Base-by-base conservation (phyloP, 1,284 basidiomycete genomes). In the Cystobasidiaceae sp. region DNA sequence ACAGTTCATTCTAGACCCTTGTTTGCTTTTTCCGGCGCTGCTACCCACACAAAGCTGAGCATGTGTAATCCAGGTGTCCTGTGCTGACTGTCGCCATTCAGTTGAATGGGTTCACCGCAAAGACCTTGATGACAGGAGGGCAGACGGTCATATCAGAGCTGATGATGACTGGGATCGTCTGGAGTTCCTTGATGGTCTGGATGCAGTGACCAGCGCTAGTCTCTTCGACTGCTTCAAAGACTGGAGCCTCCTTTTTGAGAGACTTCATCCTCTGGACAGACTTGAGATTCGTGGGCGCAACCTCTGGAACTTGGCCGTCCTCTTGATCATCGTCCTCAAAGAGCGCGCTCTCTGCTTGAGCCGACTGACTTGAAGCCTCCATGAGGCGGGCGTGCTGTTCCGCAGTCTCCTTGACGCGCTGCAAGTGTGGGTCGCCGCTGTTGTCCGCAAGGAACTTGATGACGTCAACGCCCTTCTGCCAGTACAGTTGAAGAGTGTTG, bases 391-490 rank as follows among this genome's bases (percentile, higher is more conserved):
- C 88, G 71, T 94, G 80, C 74, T 94, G 90, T 74, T 92, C 89
- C 73, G 94, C 92, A 9, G 67, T 64, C 15, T 71, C 57, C 23
- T 66, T 66, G 32, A 74, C 57, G 37, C 68, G 68, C 33, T 70
- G 67, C 17, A 74, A 67, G 65, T 77, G 77, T 39, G 72, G 72
- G 74, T 98, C 93, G 60, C 76, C 77, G 73, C 87, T 90, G 73
- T 89, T 89, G 78, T 94, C 92, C 15, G 91, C 90, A 44, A 98
- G 82, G 89, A 89, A 97, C 33, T 83, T 86, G 68, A 98, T 90
- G 57, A 97, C 93, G 73, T 98, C 93, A 66, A 77, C 75, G 30
- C 74, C 74, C 62, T 75, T 70, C 70, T 75, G 76, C 78, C 78
- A 80, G 71, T 93, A 92, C 69, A 94, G 89, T 75, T 90, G 86